These are phyloP conservation scores for Vachellia collinsii DNA, from an alignment of 306 rosid species.

Conservation along the genomic window DNA sequence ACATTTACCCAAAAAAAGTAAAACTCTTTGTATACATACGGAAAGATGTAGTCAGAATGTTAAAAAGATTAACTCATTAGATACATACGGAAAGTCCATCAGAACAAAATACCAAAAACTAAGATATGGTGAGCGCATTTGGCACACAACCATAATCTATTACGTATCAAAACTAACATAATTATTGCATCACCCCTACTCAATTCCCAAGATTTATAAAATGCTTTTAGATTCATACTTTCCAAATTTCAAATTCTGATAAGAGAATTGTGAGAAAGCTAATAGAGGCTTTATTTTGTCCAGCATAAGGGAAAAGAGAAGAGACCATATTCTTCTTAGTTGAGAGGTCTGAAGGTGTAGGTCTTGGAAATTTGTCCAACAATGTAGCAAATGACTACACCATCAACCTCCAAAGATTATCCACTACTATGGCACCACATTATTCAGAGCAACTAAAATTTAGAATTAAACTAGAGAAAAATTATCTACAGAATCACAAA, in stretches of 20 bases:
- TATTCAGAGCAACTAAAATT: not conserved
- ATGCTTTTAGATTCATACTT: not conserved
- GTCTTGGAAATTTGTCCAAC: not conserved
- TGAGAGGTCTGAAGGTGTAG: not conserved
- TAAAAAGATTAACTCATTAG: not conserved
- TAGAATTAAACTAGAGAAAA: conserved; percentile 57
- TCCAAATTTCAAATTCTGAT: not conserved
- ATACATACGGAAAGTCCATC: conserved; percentile 16
- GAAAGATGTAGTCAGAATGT: not conserved
- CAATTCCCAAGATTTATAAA: not conserved
- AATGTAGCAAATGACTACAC: not conserved
- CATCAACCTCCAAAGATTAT: not conserved
- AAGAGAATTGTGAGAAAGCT: not conserved
- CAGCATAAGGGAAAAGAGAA: not conserved
- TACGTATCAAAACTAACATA: not conserved
- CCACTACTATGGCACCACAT: not conserved
- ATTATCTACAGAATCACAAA: conserved; percentile 16
- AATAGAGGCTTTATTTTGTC: not conserved
- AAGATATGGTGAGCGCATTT: not conserved
- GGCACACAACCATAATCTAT: not conserved
- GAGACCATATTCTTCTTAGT: not conserved
- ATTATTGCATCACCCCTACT: not conserved
- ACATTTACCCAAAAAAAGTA: not conserved
- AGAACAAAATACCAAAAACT: not conserved
- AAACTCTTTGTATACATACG: not conserved